Evolutionary conservation across 2,329 filamentous ascomycete genomes (phyloP).

Genomic region (Grosmannia huntii): DNA sequence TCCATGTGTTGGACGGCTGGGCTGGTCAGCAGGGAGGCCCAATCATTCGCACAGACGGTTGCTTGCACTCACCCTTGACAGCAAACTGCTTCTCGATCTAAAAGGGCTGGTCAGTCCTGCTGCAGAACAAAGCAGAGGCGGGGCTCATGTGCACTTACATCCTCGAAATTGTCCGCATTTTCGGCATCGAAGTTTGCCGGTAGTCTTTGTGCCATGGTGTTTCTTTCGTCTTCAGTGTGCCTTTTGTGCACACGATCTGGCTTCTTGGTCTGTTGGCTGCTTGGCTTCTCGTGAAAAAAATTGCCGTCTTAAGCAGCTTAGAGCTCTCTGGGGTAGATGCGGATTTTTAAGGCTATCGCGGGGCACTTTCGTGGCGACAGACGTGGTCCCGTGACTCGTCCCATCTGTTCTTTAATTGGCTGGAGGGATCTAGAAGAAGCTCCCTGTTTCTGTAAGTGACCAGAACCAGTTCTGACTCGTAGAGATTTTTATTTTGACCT

Average conservation of each 20-base stretch:
- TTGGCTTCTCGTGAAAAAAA: neutral
- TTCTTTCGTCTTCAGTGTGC: neutral
- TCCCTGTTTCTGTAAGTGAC: neutral
- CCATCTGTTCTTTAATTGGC: neutral
- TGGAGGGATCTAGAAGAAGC: neutral
- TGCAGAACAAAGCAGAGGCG: neutral
- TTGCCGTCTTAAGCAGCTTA: neutral
- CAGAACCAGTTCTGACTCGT: no score
- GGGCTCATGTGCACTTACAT: slow-evolving; percentile 27
- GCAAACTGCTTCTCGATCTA: slow-evolving; percentile 99
- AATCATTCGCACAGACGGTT: neutral
- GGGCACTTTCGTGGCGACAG: neutral
- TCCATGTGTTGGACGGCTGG: slow-evolving; percentile 83
- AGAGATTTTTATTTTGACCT: neutral
- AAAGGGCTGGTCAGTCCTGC: neutral
- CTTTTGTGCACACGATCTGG: neutral
- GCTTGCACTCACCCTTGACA: slow-evolving; percentile 60
- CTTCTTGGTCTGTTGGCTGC: neutral
- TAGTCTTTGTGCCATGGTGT: slow-evolving; percentile 18
- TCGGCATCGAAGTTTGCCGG: slow-evolving; percentile 49
- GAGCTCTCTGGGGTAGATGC: neutral
- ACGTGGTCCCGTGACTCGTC: neutral
- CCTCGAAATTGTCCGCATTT: slow-evolving; percentile 40
- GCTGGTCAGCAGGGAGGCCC: neutral
- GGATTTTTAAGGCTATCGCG: neutral